Conservation (phyloP, 257 asterid species). For the Forsythia viridissima region DNA sequence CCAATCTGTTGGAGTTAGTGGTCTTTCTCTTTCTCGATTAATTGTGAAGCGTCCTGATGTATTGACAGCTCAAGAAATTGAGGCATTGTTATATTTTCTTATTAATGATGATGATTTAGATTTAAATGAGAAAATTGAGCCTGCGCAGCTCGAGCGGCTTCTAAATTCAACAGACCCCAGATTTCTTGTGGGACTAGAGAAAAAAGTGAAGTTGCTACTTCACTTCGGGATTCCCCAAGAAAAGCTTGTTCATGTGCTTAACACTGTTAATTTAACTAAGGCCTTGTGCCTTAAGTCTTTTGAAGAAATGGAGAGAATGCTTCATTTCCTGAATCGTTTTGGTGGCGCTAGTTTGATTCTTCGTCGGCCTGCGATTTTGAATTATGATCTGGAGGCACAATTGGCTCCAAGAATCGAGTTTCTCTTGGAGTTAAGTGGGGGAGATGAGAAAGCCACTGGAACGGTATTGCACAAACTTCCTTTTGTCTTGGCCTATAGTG, state of each 20-base stretch:
- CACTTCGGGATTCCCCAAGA: constrained; percentile 59
- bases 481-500: constrained; percentile 64
- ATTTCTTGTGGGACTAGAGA: constrained; percentile 60
- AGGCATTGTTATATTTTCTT: constrained; percentile 38
- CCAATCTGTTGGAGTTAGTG: constrained; percentile 55
- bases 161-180: constrained; percentile 46
- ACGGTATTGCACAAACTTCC: constrained; percentile 66
- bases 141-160: constrained; percentile 58
- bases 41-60: constrained; percentile 57
- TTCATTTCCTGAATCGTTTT: constrained; percentile 60
- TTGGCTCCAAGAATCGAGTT: constrained; percentile 73
- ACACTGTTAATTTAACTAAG: constrained; percentile 58
- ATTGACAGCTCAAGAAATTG: constrained; percentile 58
- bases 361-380: constrained; percentile 75
- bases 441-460: constrained; percentile 55
- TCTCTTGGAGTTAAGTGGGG: constrained; percentile 65
- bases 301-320: constrained; percentile 61
- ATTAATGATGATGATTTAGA: constrained; percentile 33
- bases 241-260: constrained; percentile 67
- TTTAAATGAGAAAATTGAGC: constrained; percentile 54
- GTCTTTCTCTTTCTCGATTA: constrained; percentile 54
- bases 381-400: constrained; percentile 65
- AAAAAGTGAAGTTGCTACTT: constrained; percentile 55
- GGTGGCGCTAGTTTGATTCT: constrained; percentile 69
- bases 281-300: constrained; percentile 63